Base-by-base conservation (phyloP, 768 basidiomycete species). In the Podaxis rugospora region DNA sequence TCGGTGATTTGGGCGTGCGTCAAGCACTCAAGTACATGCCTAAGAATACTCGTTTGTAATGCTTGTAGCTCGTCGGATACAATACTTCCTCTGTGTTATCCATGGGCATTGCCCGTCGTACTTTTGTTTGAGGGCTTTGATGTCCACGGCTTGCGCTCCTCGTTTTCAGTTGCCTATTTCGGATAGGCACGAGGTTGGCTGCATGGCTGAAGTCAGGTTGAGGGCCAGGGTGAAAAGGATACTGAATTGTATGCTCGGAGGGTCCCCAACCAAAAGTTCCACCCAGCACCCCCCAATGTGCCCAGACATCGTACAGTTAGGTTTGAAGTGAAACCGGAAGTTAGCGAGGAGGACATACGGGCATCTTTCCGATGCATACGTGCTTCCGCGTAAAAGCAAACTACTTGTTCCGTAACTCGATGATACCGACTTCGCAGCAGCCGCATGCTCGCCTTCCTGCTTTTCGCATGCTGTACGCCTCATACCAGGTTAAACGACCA, bases 311-410 rank as follows among this genome's bases (percentile, higher is more conserved):
- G 39, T n/a, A 40, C 39, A 16, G 39, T 87, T 85, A 58, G 82
- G 81, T 36, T 95, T 96, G 66, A 51, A 46, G 53, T 36, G 57
- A n/a, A 61, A 44, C 36, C 28, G 57, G 16, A 40, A 13, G 39
- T 40, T 40, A 16, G 16, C 5, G 16, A 13, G 16, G 13, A 40
- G 39, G 16, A 40, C 16, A 4, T 40, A 40, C 16, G 11, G 13
- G 39, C 11, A 14, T 40, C 13, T 4, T 40, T 13, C 39, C 11
- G 11, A 14, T 40, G 39, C n/a, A 84, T 93, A 68, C 79, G 96
- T 92, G 95, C 94, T 74, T 98, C 95, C 62, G 95, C 81, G 70
- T 96, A 98, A 98, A 75, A 65, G 97, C 93, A 66, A 98, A 95
- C 14, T 65, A 69, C 77, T 92, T 96, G 47, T 78, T 72, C 32